Percentiles rank a stretch among this genome's conserved stretches.
These are phyloP conservation scores for Melocanna baccifera DNA, from an alignment of 176 grass and related monocot species.

Conservation along the genomic window DNA sequence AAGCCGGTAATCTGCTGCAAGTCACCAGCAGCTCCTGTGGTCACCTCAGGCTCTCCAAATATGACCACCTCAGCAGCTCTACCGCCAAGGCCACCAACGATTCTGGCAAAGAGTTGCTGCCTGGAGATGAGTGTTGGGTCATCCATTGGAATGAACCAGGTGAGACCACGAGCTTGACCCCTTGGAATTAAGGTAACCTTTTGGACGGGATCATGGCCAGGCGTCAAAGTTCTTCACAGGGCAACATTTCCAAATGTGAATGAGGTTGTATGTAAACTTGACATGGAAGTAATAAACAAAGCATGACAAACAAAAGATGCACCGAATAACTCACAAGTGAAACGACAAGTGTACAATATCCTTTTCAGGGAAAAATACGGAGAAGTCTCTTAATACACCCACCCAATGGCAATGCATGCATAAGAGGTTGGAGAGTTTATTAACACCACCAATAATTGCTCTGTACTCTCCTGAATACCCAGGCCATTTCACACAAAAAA, in stretches of 20 bases:
- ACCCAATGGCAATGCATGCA: neutral
- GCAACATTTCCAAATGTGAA: constrained; percentile 8
- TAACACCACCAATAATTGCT: neutral
- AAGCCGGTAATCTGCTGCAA: constrained; percentile 97
- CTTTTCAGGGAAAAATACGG: neutral
- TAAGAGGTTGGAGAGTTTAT: neutral
- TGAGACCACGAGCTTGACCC: constrained; percentile 94
- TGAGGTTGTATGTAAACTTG: neutral
- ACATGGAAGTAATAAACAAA: constrained; percentile 2
- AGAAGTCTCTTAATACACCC: neutral
- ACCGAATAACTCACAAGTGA: neutral
- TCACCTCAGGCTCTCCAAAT: constrained; percentile 98
- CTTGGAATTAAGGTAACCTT: constrained; percentile 95
- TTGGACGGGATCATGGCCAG: constrained; percentile 92
- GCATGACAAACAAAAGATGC: neutral
- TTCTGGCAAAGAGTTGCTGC: constrained; percentile 96
- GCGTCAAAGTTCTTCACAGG: constrained; percentile 85
- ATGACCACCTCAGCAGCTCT: constrained; percentile 92
- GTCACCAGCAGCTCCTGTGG: constrained; percentile 95
- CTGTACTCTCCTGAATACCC: neutral
- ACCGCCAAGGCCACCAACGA: constrained; percentile 92
- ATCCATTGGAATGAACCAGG: constrained; percentile 97
- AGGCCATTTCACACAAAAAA: neutral
- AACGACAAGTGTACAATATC: neutral
- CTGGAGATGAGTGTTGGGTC: constrained; percentile 91